These are phyloP conservation scores for Bonia amplexicaulis DNA, from an alignment of 176 grass and related monocot genomes.

Conservation along the genomic window DNA sequence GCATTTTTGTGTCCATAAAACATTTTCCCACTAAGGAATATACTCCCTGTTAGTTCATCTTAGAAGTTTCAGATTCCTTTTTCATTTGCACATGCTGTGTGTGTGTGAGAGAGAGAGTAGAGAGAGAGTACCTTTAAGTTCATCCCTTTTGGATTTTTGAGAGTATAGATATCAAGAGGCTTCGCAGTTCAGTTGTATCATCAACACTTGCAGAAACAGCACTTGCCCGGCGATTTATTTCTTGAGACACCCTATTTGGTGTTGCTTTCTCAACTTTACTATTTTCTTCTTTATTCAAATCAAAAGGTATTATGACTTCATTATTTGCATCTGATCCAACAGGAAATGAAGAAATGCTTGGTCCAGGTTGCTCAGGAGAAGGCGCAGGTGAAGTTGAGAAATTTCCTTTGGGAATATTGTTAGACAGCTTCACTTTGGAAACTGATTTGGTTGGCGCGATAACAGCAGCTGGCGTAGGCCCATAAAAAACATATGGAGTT, in stretches of 20 bases:
- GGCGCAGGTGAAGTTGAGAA: slow-evolving; percentile 48
- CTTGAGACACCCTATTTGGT: slow-evolving; percentile 39
- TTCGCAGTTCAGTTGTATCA: slow-evolving; percentile 53
- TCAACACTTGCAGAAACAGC: slow-evolving; percentile 38
- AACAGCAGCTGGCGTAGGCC: slow-evolving; percentile 56
- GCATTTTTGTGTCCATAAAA: neutral
- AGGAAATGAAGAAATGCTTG: slow-evolving; percentile 44
- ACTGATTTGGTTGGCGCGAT: slow-evolving; percentile 71
- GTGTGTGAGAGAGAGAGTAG: neutral
- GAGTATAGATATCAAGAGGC: slow-evolving; percentile 59
- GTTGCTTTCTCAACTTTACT: slow-evolving; percentile 59
- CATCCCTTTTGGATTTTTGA: slow-evolving; percentile 85
- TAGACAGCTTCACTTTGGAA: slow-evolving; percentile 63
- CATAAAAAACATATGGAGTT: slow-evolving; percentile 27
- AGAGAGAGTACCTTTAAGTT: slow-evolving; percentile 66
- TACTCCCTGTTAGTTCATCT: neutral
- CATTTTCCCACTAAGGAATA: neutral
- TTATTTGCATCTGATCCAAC: slow-evolving; percentile 58
- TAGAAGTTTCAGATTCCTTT: neutral
- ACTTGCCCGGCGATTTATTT: slow-evolving; percentile 34
- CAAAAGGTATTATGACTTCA: slow-evolving; percentile 57
- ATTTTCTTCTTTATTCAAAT: slow-evolving; percentile 59
- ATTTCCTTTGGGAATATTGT: slow-evolving; percentile 46
- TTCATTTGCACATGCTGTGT: neutral
- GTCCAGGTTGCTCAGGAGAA: slow-evolving; percentile 70